phyloP scores from a whole-genome alignment of 257 asterid genomes.

The Phtheirospermum japonicum region DNA sequence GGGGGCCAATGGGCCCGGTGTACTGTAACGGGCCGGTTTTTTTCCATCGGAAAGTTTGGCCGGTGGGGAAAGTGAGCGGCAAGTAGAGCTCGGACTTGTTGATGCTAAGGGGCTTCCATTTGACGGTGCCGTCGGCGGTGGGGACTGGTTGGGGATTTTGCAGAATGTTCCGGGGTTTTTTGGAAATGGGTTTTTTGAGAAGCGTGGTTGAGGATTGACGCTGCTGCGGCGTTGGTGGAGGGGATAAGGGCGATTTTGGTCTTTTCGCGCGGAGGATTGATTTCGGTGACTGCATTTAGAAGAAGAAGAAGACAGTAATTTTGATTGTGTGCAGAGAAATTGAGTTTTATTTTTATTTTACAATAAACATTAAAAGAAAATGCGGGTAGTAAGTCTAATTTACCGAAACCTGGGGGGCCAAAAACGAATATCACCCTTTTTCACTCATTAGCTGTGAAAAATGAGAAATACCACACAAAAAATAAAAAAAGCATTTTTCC shows the following conservation, averaged over 20 bases:
- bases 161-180: constrained; percentile 43
- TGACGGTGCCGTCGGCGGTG: constrained; percentile 27
- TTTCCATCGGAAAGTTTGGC: constrained; percentile 94
- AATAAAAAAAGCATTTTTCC: constrained; percentile 12
- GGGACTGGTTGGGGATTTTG: constrained; percentile 37
- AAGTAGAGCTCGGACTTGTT: constrained; percentile 71
- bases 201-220: no score
- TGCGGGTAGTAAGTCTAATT: not conserved
- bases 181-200: constrained; percentile 39
- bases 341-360: not conserved
- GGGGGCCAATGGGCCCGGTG: constrained; percentile 80
- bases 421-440: not conserved
- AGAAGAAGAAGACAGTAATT: constrained; percentile 12
- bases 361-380: not conserved
- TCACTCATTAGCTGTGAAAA: not conserved
- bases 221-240: constrained; percentile 38
- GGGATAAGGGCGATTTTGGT: constrained; percentile 35
- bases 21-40: constrained; percentile 67
- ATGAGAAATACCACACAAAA: not conserved
- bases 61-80: constrained; percentile 94
- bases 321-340: not conserved
- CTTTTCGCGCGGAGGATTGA: constrained; percentile 34
- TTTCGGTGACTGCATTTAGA: constrained; percentile 30
- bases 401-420: not conserved
- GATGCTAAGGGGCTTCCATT: constrained; percentile 60